Conservation (phyloP, 345 rosid genomes). For the Rhodomyrtus tomentosa region DNA sequence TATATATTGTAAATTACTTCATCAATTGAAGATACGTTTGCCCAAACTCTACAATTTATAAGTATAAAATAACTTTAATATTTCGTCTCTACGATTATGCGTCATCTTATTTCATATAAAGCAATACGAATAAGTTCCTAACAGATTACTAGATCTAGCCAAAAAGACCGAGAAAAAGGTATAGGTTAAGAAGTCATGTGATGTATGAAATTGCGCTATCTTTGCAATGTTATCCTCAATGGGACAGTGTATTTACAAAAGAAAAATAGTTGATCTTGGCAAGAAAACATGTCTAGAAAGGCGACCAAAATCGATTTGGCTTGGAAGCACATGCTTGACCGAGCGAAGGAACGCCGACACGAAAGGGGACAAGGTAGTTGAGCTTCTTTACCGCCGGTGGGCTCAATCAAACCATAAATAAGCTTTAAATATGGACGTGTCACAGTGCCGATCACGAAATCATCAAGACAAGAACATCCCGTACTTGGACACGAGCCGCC, state of each 20-base stretch:
- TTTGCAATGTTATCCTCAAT: not conserved
- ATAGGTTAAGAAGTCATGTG: not conserved
- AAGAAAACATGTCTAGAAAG: not conserved
- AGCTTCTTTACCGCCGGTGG: not conserved
- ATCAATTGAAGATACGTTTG: too few relatives aligned
- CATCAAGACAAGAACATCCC: not conserved
- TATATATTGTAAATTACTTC: too few relatives aligned
- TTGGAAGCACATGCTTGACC: not conserved
- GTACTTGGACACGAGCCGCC: not conserved
- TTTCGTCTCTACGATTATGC: not conserved
- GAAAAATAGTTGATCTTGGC: not conserved
- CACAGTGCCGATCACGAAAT: not conserved
- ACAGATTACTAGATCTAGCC: conserved; percentile 20
- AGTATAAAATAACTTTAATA: not conserved
- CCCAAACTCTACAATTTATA: too few relatives aligned
- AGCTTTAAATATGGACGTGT: not conserved
- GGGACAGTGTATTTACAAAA: not conserved
- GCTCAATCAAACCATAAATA: not conserved
- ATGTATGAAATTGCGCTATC: not conserved
- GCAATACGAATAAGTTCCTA: not conserved
- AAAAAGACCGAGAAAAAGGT: conserved; percentile 49
- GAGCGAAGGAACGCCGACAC: not conserved
- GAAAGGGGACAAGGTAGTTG: not conserved
- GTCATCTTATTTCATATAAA: not conserved
- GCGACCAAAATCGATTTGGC: not conserved